phyloP scores from a whole-genome alignment of 352 stramenopile species.

The Phytophthora podocarpi region DNA sequence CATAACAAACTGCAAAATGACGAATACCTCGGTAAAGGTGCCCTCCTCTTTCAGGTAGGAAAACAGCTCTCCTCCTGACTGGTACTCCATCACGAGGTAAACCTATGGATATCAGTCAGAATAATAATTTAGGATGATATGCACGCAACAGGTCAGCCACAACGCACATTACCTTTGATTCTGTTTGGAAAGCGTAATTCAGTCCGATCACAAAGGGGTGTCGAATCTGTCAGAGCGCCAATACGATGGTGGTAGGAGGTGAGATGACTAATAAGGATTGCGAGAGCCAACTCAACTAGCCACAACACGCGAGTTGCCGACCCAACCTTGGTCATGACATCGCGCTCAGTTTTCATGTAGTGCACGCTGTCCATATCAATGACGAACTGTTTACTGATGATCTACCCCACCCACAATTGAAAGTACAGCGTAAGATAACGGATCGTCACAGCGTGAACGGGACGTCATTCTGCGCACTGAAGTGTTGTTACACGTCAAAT shows the following conservation, averaged over 20 bases:
- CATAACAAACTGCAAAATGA: not conserved
- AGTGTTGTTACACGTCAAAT: not conserved
- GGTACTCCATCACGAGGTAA: constrained; percentile 82
- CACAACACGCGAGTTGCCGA: not conserved
- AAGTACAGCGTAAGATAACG: not conserved
- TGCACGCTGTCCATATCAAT: constrained; percentile 80
- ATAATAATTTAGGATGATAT: too few species aligned
- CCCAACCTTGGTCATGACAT: constrained; percentile 83
- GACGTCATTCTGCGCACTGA: not conserved
- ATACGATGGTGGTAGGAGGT: not conserved
- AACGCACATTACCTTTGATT: constrained; percentile 63
- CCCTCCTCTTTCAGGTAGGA: constrained; percentile 71
- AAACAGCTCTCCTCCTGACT: constrained; percentile 82
- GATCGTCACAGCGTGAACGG: not conserved
- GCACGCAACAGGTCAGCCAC: not conserved
- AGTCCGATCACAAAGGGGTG: constrained; percentile 85
- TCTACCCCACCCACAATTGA: constrained; percentile 40
- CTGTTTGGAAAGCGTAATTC: constrained; percentile 81
- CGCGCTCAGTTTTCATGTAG: constrained; percentile 83
- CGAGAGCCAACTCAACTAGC: not conserved
- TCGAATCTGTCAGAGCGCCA: constrained; percentile 48
- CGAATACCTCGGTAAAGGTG: constrained; percentile 63
- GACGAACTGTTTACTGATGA: constrained; percentile 86
- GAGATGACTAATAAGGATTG: not conserved
- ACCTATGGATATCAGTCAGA: constrained; percentile 37